Conservation (phyloP, 257 asterid species). For the Catharanthus roseus region DNA sequence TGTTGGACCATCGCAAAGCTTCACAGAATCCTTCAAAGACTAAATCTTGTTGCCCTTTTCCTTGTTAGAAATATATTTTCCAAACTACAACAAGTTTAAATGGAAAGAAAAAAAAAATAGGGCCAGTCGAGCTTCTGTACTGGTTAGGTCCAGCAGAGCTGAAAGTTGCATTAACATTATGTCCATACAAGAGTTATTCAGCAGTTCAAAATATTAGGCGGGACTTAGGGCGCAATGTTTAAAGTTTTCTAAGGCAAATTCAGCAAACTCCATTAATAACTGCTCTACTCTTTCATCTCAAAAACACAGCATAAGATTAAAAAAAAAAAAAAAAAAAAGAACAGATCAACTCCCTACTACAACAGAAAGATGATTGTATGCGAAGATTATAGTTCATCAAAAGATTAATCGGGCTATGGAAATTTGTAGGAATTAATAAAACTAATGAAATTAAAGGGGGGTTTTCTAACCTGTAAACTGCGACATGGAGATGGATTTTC, state of each 20-base stretch:
- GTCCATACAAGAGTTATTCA: not conserved
- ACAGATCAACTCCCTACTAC: not conserved
- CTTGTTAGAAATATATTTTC: not conserved
- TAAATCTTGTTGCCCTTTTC: not conserved
- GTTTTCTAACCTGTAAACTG: conserved; percentile 14
- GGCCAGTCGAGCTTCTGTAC: not conserved
- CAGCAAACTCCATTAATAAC: not conserved
- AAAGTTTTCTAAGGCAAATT: not conserved
- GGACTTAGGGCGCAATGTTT: conserved; percentile 8
- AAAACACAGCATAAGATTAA: too few species aligned
- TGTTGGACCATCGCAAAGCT: not conserved
- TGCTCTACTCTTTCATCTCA: not conserved
- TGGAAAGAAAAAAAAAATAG: not conserved
- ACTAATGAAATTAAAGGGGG: not conserved
- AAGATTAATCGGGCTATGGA: not conserved
- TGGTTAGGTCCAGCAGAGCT: not conserved
- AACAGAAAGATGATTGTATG: not conserved
- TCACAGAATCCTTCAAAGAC: not conserved
- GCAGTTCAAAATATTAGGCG: not conserved
- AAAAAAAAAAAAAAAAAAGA: not conserved
- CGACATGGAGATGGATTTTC: conserved; percentile 15
- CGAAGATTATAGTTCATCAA: too few species aligned
- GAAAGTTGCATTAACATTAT: not conserved
- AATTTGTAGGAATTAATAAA: not conserved
- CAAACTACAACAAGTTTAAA: not conserved